phyloP scores from a whole-genome alignment of 2,329 filamentous ascomycete genomes.

The Neopestalotiopsis sp. region DNA sequence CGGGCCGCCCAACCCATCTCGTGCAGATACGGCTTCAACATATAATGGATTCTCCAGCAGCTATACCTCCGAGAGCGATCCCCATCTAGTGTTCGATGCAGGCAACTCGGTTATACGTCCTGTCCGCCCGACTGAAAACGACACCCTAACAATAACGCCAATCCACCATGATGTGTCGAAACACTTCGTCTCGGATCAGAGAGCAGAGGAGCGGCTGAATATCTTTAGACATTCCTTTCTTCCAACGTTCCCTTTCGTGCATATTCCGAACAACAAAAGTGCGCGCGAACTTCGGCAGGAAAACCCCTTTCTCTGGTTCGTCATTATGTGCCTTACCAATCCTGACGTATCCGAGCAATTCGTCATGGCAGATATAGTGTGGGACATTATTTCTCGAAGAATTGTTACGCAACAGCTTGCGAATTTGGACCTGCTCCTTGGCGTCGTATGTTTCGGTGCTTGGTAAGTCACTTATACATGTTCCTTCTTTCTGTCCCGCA shows the following conservation, averaged over 20 bases:
- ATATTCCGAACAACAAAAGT: constrained; percentile 21
- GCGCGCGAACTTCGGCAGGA: constrained; percentile 23
- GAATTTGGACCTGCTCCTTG: constrained; percentile 25
- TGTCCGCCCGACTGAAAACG: constrained; percentile 1
- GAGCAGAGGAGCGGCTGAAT: constrained; percentile 24
- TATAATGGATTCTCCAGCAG: not conserved
- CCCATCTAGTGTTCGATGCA: constrained; percentile 26
- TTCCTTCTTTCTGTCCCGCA: constrained; percentile 13
- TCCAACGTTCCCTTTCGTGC: constrained; percentile 23
- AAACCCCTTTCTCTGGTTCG: constrained; percentile 29
- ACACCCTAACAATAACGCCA: constrained; percentile 8
- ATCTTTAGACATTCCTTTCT: not conserved
- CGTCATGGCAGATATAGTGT: constrained; percentile 23
- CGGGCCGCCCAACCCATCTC: not conserved
- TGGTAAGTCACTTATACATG: constrained; percentile 19
- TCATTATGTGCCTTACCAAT: constrained; percentile 24
- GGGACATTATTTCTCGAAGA: constrained; percentile 27
- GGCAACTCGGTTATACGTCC: constrained; percentile 23
- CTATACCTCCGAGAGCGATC: constrained; percentile 8
- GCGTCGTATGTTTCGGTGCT: constrained; percentile 24
- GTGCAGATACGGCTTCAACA: not conserved
- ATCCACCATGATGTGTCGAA: constrained; percentile 23
- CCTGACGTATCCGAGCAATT: constrained; percentile 24
- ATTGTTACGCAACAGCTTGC: constrained; percentile 25
- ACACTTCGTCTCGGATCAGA: constrained; percentile 19